Conservation (phyloP, 73 alveolate species). For the Paraurostyla sp. region DNA sequence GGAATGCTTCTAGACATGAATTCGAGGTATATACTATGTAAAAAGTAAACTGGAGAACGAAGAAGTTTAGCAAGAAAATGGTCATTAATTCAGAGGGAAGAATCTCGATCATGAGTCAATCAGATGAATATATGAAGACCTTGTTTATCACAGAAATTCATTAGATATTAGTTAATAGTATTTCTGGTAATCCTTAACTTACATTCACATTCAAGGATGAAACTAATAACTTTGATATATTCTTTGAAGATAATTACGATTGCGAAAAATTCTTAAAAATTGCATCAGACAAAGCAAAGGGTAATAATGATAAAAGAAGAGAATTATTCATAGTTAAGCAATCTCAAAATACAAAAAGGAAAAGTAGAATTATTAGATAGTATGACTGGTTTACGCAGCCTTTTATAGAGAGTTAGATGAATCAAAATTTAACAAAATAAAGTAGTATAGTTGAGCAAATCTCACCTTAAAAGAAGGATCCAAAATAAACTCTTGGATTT, state of each 20-base stretch:
- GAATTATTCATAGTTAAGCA: constrained; percentile 45
- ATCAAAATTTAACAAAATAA: not conserved
- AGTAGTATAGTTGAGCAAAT: not conserved
- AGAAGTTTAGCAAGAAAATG: constrained; percentile 9
- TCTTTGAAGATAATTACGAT: not conserved
- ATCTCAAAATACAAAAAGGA: constrained; percentile 3
- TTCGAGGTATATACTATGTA: constrained; percentile 19
- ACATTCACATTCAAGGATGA: constrained; percentile 25
- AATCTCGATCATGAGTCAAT: not conserved
- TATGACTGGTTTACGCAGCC: constrained; percentile 31
- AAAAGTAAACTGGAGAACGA: constrained; percentile 31
- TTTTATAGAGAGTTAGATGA: not conserved
- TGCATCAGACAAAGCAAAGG: not conserved
- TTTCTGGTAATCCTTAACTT: not conserved
- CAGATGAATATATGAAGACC: not conserved
- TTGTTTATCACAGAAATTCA: not conserved
- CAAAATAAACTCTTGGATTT: not conserved
- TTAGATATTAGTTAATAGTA: constrained; percentile 8
- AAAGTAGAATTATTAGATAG: constrained; percentile 1
- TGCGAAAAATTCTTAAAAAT: constrained; percentile 7
- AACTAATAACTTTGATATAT: not conserved
- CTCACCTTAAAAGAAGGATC: not conserved
- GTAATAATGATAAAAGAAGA: not conserved
- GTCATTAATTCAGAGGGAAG: not conserved
- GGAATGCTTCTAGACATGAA: not conserved